These are phyloP conservation scores for Clarireedia homoeocarpa DNA, from an alignment of 2,329 filamentous ascomycete genomes.

Conservation along the genomic window DNA sequence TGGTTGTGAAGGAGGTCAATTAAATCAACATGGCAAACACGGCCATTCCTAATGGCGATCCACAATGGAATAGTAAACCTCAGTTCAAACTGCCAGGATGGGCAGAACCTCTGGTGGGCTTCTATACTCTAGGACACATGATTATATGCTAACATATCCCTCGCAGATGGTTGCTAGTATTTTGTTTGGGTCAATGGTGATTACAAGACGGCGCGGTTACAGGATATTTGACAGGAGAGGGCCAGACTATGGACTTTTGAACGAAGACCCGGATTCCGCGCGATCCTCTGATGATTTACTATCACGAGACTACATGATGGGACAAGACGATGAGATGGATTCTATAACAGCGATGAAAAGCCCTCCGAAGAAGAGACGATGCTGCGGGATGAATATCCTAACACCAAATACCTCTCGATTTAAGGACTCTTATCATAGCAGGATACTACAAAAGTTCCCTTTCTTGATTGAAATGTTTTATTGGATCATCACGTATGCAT, in stretches of 20 bases:
- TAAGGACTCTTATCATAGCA: conserved; percentile 49
- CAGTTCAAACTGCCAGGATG: conserved; percentile 29
- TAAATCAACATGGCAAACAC: neutral
- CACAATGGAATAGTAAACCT: conserved; percentile 27
- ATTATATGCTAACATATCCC: neutral
- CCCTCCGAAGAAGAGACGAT: conserved; percentile 41
- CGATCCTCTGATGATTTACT: conserved; percentile 27
- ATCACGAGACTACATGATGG: conserved; percentile 22
- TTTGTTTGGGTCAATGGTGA: conserved; percentile 26
- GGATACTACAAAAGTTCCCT: conserved; percentile 57
- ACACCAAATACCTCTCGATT: conserved; percentile 57
- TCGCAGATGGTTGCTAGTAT: conserved; percentile 29
- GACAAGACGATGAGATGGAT: conserved; percentile 17
- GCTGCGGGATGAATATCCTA: conserved; percentile 41
- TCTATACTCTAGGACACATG: neutral
- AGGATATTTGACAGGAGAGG: conserved; percentile 18
- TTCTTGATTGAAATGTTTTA: conserved; percentile 62
- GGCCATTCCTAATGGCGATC: conserved; percentile 13
- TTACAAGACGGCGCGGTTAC: conserved; percentile 24
- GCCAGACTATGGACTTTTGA: conserved; percentile 16
- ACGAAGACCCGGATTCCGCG: conserved; percentile 23
- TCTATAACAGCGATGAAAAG: conserved; percentile 24
- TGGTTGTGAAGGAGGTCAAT: neutral
- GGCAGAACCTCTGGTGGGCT: conserved; percentile 28
- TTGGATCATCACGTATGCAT: conserved; percentile 46